Base-by-base conservation (phyloP, 495 filamentous ascomycete genomes). In the Hypomontagnella submonticulosa region DNA sequence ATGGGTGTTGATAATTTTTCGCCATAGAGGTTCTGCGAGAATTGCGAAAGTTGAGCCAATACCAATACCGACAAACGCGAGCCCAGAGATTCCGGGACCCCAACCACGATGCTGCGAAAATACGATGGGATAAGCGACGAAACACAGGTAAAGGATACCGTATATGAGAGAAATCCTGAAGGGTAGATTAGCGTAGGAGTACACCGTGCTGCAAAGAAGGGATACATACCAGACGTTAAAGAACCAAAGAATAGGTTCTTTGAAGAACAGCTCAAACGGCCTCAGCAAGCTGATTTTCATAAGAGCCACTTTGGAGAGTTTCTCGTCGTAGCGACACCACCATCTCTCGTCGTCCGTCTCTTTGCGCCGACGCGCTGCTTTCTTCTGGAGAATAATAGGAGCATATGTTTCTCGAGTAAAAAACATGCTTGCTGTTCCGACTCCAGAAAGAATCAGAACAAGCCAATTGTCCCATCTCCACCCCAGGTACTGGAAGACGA, bases 401-500 rank as follows among this genome's bases (percentile, higher is more conserved):
- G 88, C 83, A 67, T 96, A 96, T 0, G 92, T 95, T 69, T 96
- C 92, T 51, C 84, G 84, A 53, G 90, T 77, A 38, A 85, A 73
- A 12, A 77, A 61, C 42, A 88, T 80, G 53, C 84, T 69, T 19
- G 81, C 13, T 20, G 84, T 79, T 0, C 85, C 84, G 0, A 84
- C 79, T 1, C 86, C 89, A 0, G 83, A 79, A 1, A 89, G 75
- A 30, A 94, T 92, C 51, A 96, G 73, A 6, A 89, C 85, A 13
- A 96, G 76, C 91, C 92, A 96, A 72, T 90, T 90, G n/a, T 86
- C 88, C 91, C 91, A 96, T 27, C 90, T 76, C 92, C 92, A 97
- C 7, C 92, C 91, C 19, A 93, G 81, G 67, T 90, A 88, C 75
- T 92, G 81, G 58, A 79, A 89, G 3, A 90, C 84, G 67, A 93